Evolutionary conservation across 2,329 filamentous ascomycete genomes (phyloP).

Genomic region (Exutisphaerella laricina): DNA sequence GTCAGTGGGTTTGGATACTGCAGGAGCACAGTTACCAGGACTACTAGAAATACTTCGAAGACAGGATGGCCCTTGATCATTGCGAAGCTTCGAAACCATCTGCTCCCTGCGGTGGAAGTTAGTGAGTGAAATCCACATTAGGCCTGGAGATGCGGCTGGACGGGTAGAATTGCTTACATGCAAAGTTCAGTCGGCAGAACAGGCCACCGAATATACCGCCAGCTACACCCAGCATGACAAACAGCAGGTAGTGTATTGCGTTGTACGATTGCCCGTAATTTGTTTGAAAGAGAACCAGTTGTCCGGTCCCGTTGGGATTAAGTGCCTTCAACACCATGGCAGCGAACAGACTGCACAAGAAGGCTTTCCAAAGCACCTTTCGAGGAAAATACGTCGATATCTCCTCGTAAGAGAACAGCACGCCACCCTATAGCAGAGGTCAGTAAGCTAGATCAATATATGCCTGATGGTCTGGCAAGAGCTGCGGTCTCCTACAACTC

Average conservation of each 20-base stretch:
- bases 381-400: constrained; percentile 56
- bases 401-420: constrained; percentile 57
- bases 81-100: constrained; percentile 48
- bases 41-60: constrained; percentile 51
- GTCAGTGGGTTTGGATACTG: constrained; percentile 54
- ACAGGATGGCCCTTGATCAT: constrained; percentile 53
- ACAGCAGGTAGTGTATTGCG: constrained; percentile 52
- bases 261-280: constrained; percentile 53
- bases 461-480: no score
- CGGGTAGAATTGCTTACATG: constrained; percentile 53
- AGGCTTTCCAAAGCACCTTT: constrained; percentile 55
- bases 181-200: constrained; percentile 55
- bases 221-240: constrained; percentile 51
- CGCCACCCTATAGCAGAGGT: no score
- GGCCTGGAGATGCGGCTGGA: no score
- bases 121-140: no score
- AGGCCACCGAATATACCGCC: constrained; percentile 56
- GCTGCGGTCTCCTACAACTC: no score
- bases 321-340: constrained; percentile 52
- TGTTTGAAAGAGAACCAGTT: constrained; percentile 57
- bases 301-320: constrained; percentile 57
- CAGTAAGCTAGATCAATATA: no score
- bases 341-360: constrained; percentile 53
- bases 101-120: no score
- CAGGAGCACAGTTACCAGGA: constrained; percentile 48